A percentile compares a stretch with the other conserved stretches of the same genome.
Conservation (phyloP, 2,329 filamentous ascomycete genomes). For the Ophiosphaerella korrae region DNA sequence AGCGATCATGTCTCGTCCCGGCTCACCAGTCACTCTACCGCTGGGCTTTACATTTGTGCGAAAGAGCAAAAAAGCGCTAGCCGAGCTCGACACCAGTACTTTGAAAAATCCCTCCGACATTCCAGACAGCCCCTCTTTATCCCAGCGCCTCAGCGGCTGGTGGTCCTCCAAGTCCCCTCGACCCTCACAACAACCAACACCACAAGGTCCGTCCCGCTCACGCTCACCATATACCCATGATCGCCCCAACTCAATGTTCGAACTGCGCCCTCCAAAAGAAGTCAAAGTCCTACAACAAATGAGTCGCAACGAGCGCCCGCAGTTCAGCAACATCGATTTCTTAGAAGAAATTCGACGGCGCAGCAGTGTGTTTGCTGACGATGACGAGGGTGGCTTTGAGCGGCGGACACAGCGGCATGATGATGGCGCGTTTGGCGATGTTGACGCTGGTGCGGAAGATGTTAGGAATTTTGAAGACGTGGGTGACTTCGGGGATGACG, state of each 20-base stretch:
- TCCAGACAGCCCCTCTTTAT: constrained; percentile 37
- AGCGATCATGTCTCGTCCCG: constrained; percentile 29
- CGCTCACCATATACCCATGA: constrained; percentile 24
- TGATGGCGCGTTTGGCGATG: constrained; percentile 9
- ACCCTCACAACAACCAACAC: constrained; percentile 13
- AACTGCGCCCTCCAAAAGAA: constrained; percentile 38
- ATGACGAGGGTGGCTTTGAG: neutral
- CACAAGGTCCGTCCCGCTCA: constrained; percentile 3
- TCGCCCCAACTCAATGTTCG: constrained; percentile 45
- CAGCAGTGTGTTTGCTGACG: constrained; percentile 51
- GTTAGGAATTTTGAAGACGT: constrained; percentile 15
- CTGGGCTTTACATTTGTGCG: constrained; percentile 36
- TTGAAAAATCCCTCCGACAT: constrained; percentile 2
- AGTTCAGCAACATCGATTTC: constrained; percentile 30
- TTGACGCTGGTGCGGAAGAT: constrained; percentile 14
- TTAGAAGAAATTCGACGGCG: constrained; percentile 53
- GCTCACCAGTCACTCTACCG: constrained; percentile 34
- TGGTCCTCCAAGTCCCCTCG: constrained; percentile 39
- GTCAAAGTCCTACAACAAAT: constrained; percentile 19
- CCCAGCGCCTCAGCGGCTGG: constrained; percentile 43
- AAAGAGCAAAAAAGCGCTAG: constrained; percentile 19
- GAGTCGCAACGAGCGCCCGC: constrained; percentile 11
- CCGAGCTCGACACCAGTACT: constrained; percentile 7
- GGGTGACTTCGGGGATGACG: constrained; percentile 29
- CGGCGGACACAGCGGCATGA: constrained; percentile 11